Evolutionary conservation across 2,329 filamentous ascomycete genomes (phyloP), one percentile per base, ranked within the genome.

Genomic region (Orbilia ellipsospora): DNA sequence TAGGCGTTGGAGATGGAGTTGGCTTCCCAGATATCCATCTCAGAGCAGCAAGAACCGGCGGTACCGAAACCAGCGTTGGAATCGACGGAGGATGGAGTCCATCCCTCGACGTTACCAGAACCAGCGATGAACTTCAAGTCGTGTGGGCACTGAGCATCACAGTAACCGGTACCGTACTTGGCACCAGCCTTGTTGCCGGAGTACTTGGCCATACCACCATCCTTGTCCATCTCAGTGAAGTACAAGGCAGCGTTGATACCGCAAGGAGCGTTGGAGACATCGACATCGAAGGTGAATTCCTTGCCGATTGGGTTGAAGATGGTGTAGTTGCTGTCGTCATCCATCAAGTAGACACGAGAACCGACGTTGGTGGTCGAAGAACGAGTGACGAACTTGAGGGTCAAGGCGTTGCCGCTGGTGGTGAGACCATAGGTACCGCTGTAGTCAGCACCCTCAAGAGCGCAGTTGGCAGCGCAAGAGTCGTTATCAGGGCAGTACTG

Each of bases 241-340:
- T 92, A 92, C 55, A 92, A 83, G 54, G 90, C 90, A 65, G 90
- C 90, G 82, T 92, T 92, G 73, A 92, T 83, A 74, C 90, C 90
- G 80, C 90, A 92, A 73, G 87, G 86, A 18, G 91, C 84, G 78
- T 86, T 86, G 48, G 89, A 90, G 52, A 90, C 87, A 80, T 92
- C 90, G 26, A 91, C 89, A 66, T 91, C 89, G 77, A 92, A 91
- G 65, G 88, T 89, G 83, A 92, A 89, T 82, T 92, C 90, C 80
- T 89, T 86, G 82, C 88, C 88, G 64, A 88, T 84, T 70, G 91
- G 84, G 73, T 87, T 85, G 83, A 91, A 89, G 80, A 87, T 85
- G 83, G 90, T 83, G 82, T 92, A 92, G 73, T 86, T 87, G 78
- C 84, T 84, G 52, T 89, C 86, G 61, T 85, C 83, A 78, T 86